These are phyloP conservation scores for Cyamopsis tetragonoloba DNA, from an alignment of 306 rosid genomes.

Conservation along the genomic window DNA sequence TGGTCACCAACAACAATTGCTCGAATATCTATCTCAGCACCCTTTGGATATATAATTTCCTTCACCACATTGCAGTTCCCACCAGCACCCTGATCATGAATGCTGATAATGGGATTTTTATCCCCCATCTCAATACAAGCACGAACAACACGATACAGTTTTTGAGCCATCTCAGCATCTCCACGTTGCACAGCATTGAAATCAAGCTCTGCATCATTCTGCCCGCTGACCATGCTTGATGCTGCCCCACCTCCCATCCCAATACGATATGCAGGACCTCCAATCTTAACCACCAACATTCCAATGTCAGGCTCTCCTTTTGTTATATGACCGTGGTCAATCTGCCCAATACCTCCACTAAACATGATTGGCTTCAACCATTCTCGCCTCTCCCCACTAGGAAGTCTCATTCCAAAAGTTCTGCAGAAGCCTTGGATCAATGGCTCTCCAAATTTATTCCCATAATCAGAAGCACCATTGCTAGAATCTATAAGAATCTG, in stretches of 20 bases:
- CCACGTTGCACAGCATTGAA: constrained; percentile 96
- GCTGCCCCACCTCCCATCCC: constrained; percentile 99
- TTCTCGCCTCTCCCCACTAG: constrained; percentile 89
- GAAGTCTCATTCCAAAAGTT: constrained; percentile 92
- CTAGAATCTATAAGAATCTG: constrained; percentile 84
- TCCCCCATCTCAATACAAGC: constrained; percentile 94
- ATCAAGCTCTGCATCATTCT: constrained; percentile 89
- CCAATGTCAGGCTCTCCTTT: constrained; percentile 87
- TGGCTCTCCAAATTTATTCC: constrained; percentile 98
- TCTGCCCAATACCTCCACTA: constrained; percentile 90
- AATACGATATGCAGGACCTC: constrained; percentile 95
- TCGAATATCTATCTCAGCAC: constrained; percentile 74
- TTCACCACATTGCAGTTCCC: constrained; percentile 93
- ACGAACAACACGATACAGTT: constrained; percentile 88
- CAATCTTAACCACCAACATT: constrained; percentile 89
- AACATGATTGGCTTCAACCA: constrained; percentile 99
- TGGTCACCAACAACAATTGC: constrained; percentile 82
- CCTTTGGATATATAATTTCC: constrained; percentile 81
- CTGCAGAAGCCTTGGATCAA: constrained; percentile 92
- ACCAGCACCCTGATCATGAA: constrained; percentile 96
- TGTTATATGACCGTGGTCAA: constrained; percentile 71
- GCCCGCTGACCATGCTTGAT: constrained; percentile 97
- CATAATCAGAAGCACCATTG: constrained; percentile 93
- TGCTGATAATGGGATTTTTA: constrained; percentile 77
- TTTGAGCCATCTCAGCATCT: constrained; percentile 97